Evolutionary conservation across 805 yeast genomes (phyloP).

Genomic region (Candida namnaoensis): DNA sequence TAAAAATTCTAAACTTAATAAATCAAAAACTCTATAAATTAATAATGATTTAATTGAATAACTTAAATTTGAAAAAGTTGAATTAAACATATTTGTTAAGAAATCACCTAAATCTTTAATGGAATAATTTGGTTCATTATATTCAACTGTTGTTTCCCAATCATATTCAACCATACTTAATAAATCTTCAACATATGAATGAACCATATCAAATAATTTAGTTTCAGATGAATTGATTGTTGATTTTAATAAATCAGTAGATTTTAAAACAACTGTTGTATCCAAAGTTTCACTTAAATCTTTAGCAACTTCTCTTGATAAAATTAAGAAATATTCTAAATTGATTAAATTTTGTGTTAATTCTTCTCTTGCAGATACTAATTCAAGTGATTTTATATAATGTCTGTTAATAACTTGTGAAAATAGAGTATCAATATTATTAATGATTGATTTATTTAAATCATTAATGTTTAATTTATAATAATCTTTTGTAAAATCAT

Average conservation of each 20-base stretch:
- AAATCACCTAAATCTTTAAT: slow-evolving; percentile 81
- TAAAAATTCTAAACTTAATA: slow-evolving; percentile 64
- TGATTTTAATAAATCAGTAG: slow-evolving; percentile 45
- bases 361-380: slow-evolving; percentile 73
- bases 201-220: slow-evolving; percentile 75
- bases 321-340: slow-evolving; percentile 75
- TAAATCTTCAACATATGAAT: slow-evolving; percentile 68
- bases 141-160: slow-evolving; percentile 52
- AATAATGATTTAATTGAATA: slow-evolving; percentile 67
- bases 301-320: slow-evolving; percentile 54
- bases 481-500: slow-evolving; percentile 59
- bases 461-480: slow-evolving; percentile 53
- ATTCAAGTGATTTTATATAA: slow-evolving; percentile 50
- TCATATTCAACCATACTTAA: slow-evolving; percentile 81
- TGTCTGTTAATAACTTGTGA: slow-evolving; percentile 57
- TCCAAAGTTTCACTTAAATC: slow-evolving; percentile 25
- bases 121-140: slow-evolving; percentile 60
- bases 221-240: slow-evolving; percentile 70
- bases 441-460: slow-evolving; percentile 49
- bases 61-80: slow-evolving; percentile 80
- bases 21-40: slow-evolving; percentile 82
- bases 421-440: slow-evolving; percentile 61
- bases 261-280: slow-evolving; percentile 34
- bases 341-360: slow-evolving; percentile 84
- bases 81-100: slow-evolving; percentile 75